Conservation (phyloP, 306 rosid species). For the Clitoria ternatea region DNA sequence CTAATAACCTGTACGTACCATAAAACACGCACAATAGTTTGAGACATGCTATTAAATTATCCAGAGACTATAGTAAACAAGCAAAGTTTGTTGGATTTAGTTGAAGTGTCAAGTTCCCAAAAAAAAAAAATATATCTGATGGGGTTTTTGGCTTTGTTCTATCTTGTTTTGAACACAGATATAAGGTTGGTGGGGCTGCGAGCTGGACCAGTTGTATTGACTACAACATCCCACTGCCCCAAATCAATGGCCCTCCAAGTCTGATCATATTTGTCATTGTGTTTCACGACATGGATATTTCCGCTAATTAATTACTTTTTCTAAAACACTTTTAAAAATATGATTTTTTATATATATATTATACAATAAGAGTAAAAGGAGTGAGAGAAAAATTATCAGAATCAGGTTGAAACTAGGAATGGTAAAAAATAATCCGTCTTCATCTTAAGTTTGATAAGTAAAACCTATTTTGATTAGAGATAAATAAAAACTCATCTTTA, state of each 20-base stretch:
- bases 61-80: not conserved
- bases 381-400: too few species aligned
- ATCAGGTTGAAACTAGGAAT: too few species aligned
- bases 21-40: not conserved
- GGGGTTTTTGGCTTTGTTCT: not conserved
- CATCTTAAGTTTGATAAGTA: too few species aligned
- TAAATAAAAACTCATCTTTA: too few species aligned
- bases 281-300: not conserved
- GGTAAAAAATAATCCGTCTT: too few species aligned
- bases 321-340: too few species aligned
- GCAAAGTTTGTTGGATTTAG: constrained; percentile 23
- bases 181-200: not conserved
- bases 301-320: not conserved
- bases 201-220: constrained; percentile 26
- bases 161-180: not conserved
- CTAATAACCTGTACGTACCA: too few species aligned
- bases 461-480: too few species aligned
- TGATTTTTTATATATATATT: too few species aligned
- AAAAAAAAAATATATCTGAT: not conserved
- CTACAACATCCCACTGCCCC: constrained; percentile 13
- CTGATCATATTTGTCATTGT: not conserved
- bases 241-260: constrained; percentile 9
- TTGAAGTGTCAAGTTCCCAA: constrained; percentile 8
- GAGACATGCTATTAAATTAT: not conserved
- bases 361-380: too few species aligned